Evolutionary conservation across 2,329 filamentous ascomycete genomes (phyloP), one percentile per base, ranked within the genome.

Genomic region (Aspergillus amoenus): DNA sequence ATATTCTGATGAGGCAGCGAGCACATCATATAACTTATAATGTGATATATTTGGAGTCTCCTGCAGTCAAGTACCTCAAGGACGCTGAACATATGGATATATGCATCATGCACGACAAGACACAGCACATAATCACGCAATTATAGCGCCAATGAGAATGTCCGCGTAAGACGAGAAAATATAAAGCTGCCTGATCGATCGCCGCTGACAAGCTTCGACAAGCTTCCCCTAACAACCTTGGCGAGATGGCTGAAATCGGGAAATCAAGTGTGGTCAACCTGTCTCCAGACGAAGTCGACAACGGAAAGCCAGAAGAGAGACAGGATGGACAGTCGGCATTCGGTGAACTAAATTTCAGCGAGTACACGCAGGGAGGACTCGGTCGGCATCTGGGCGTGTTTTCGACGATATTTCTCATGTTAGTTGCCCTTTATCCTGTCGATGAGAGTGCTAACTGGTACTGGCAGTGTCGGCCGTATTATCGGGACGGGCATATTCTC

Each of bases 401-500:
- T 17, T 46, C 51, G n/a, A 43, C 44, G 3, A 53, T 53, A 2
- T 45, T 53, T 5, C 42, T 53, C 15, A 53, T 53, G 51, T 53
- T 9, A 13, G 49, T 41, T 18, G 18, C 18, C 9, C 9, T 22
- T 15, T 15, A 15, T 18, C 32, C 11, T 27, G 15, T n/a, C 21
- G 2, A 17, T 18, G 15, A 11, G 13, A 5, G 11, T 30, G 3
- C 27, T 30, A 30, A 30, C 27, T 30, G 22, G 15, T 4, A 3
- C 21, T 21, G 21, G 21, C 9, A 53, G 51, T 30, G 42, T 53
- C 15, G 51, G 51, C 5, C 51, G 51, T 18, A 9, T 13, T 17
- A 50, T 45, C 12, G 24, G 24, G 21, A 41, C 43, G 13, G 65
- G 64, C 34, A 66, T 66, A 5, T 85, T 84, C 64, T 82, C 82